Base-by-base conservation (phyloP, 345 rosid species). In the Jatropha curcas region DNA sequence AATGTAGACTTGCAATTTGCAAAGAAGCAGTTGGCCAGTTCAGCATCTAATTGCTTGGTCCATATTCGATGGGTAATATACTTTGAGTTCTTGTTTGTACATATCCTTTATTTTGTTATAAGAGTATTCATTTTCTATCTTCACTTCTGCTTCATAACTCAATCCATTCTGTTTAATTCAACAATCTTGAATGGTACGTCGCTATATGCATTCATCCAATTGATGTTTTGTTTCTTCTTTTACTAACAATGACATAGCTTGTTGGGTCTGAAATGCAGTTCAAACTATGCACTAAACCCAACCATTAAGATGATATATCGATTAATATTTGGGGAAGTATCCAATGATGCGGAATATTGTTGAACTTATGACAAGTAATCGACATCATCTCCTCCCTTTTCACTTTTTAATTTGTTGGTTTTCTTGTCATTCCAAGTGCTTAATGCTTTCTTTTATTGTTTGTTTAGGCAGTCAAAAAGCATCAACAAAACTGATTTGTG, bases 1-100 rank as follows among this genome's bases (percentile, higher is more conserved):
- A 67, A 57, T 51, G 68, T 71, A 51, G 74, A 67, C 33, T 60
- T 72, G 64, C 53, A 62, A 31, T 50, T 71, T 53, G 65, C 46
- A 35, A 70, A 10, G 52, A 53, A 53, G 55, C 60, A 55, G 52
- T 22, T 45, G 65, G 28, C 68, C 19, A 53, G 48, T 48, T 59
- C 28, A 22, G 35, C 57, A 7, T 48, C 33, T 27, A 30, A 51
- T 37, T 48, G 52, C 28, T 57, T 63, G 28, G 33, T 16, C 63
- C 55, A 2, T 46, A 33, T 19, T 5, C 65, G 51, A 67, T 30
- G 17, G 4, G 2, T 37, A n/a, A 57, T 56, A n/a, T n/a, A n/a
- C n/a, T n/a, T n/a, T n/a, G n/a, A n/a, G 6, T 25, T 3, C 28
- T 20, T 25, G 37, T 11, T 30, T 3, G 14, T 13, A 10, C 37